Conservation (phyloP, 257 asterid species). For the Primulina tabacum region DNA sequence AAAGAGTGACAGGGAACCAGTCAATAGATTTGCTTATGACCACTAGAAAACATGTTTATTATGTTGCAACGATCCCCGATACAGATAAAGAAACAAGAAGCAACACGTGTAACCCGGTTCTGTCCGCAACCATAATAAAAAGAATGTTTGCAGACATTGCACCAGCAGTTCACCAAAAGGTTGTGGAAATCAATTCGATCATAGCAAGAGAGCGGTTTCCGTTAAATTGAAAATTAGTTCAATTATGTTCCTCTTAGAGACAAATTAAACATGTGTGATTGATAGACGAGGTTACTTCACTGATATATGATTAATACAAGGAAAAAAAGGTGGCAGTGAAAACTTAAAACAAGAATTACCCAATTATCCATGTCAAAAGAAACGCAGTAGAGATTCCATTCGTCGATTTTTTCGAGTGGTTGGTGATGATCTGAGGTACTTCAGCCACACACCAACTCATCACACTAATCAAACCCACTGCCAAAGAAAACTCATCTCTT, state of each 20-base stretch:
- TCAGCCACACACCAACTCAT: constrained; percentile 71
- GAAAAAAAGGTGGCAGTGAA: not conserved
- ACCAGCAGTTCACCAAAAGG: not conserved
- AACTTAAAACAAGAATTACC: constrained; percentile 30
- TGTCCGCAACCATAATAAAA: too few species aligned
- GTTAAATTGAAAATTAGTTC: not conserved
- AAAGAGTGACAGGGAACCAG: constrained; percentile 16
- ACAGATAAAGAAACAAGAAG: not conserved
- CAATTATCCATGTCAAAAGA: constrained; percentile 68
- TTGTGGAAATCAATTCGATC: not conserved
- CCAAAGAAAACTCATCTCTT: constrained; percentile 34
- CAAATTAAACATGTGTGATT: not conserved
- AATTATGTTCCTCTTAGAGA: not conserved
- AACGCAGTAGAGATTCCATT: constrained; percentile 59
- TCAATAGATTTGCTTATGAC: constrained; percentile 4
- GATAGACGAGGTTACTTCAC: not conserved
- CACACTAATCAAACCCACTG: constrained; percentile 58
- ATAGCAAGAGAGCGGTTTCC: not conserved
- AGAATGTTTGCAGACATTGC: not conserved
- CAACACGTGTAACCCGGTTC: too few species aligned
- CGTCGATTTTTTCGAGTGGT: constrained; percentile 49
- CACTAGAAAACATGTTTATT: not conserved
- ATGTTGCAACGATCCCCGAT: not conserved
- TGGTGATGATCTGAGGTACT: constrained; percentile 68
- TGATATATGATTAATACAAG: not conserved